Percentiles rank a stretch among this genome's conserved stretches.
phyloP scores from a whole-genome alignment of 192 early-diverging fungal genomes.

The Coemansia sp. region DNA sequence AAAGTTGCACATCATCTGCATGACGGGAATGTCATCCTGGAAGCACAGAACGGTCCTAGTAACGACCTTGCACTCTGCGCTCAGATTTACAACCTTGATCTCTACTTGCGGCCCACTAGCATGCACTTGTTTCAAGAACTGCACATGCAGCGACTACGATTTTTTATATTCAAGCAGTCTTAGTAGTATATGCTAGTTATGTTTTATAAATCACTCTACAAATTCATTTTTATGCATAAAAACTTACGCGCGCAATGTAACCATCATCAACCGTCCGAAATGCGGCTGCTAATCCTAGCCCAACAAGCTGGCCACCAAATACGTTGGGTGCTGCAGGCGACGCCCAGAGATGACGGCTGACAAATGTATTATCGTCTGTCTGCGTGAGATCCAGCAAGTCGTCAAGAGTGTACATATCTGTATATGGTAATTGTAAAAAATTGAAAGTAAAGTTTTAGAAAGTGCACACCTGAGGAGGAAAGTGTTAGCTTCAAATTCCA shows the following conservation, averaged over 20 bases:
- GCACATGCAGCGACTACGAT: slow-evolving; percentile 20
- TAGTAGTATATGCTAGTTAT: too few species aligned
- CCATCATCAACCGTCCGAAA: slow-evolving; percentile 15
- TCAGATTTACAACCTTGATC: slow-evolving; percentile 11
- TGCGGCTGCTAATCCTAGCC: slow-evolving; percentile 16
- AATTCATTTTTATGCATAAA: neutral
- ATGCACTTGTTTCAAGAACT: slow-evolving; percentile 18
- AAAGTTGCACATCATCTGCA: slow-evolving; percentile 30
- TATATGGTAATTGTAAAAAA: too few species aligned
- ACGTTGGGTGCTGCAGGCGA: slow-evolving; percentile 7
- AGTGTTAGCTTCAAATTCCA: too few species aligned
- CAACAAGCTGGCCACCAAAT: slow-evolving; percentile 29
- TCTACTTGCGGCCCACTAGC: neutral
- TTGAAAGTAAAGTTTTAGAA: too few species aligned
- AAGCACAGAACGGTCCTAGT: slow-evolving; percentile 11
- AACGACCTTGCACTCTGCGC: slow-evolving; percentile 5
- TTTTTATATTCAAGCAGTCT: too few species aligned
- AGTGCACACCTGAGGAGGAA: too few species aligned
- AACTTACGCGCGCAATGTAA: slow-evolving; percentile 22
- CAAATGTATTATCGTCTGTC: slow-evolving; percentile 2
- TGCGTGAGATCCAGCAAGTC: slow-evolving; percentile 16
- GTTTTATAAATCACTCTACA: neutral
- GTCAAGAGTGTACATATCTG: slow-evolving; percentile 2
- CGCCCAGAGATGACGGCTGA: slow-evolving; percentile 10
- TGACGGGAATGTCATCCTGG: slow-evolving; percentile 14